phyloP scores from a whole-genome alignment of 306 rosid species.

The Casuarina glauca region DNA sequence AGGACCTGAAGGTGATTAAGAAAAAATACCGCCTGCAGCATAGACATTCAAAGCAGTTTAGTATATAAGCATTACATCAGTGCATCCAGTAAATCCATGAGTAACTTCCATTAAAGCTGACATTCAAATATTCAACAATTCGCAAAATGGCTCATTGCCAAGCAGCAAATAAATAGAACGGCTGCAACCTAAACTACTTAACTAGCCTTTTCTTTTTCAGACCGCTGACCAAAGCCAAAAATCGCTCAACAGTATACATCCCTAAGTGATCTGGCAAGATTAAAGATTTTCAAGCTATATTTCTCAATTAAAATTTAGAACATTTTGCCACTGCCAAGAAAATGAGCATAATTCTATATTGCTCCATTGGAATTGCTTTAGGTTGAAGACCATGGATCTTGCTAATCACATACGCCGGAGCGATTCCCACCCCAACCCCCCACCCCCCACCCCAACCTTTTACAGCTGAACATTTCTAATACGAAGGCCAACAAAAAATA shows the following conservation, averaged over 20 bases:
- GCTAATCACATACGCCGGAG: not conserved
- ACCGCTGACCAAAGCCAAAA: not conserved
- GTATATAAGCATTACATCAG: not conserved
- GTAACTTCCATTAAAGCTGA: not conserved
- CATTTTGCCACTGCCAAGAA: not conserved
- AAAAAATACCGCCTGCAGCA: slow-evolving; percentile 80
- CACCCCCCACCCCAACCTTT: not conserved
- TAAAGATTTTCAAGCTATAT: not conserved
- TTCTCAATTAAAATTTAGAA: not conserved
- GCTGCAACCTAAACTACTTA: not conserved
- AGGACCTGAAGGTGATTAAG: slow-evolving; percentile 83
- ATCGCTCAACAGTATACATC: not conserved
- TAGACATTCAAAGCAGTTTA: not conserved
- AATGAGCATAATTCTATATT: not conserved
- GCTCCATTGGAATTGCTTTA: not conserved
- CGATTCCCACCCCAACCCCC: too few relatives aligned
- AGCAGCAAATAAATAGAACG: not conserved
- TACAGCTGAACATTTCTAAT: slow-evolving; percentile 1
- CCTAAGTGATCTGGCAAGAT: not conserved
- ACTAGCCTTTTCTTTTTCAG: not conserved
- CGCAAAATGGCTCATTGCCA: not conserved
- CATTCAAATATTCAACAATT: not conserved
- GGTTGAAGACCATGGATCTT: not conserved
- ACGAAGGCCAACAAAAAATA: not conserved
- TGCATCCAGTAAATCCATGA: not conserved